A percentile compares a stretch with the other conserved stretches of the same genome.
Evolutionary conservation across 768 basidiomycete species (phyloP).

Genomic region (Pulveroboletus sp.): DNA sequence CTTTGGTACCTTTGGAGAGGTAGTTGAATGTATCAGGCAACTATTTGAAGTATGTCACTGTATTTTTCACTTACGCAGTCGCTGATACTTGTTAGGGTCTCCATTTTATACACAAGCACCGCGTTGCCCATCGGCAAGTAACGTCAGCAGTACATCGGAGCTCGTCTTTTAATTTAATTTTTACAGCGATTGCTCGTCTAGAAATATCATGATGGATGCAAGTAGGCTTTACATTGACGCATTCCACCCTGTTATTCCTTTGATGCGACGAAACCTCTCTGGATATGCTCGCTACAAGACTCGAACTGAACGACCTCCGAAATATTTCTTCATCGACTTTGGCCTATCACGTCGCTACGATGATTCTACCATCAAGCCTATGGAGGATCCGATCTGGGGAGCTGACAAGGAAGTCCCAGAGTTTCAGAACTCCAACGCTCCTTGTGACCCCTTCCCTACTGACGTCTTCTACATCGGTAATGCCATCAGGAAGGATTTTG

Average conservation of each 20-base stretch:
- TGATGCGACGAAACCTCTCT: constrained; percentile 17
- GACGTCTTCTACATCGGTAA: constrained; percentile 45
- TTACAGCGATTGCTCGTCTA: constrained; percentile 23
- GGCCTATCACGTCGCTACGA: constrained; percentile 28
- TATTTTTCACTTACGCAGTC: accelerated
- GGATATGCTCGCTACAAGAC: constrained; percentile 12
- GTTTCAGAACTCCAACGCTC: constrained; percentile 19
- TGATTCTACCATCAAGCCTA: constrained; percentile 20
- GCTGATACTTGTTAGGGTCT: constrained; percentile 14
- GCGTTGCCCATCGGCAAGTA: constrained; percentile 13
- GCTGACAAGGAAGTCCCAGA: constrained; percentile 42
- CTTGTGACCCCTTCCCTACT: constrained; percentile 37
- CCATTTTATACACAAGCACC: constrained; percentile 23
- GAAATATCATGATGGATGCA: constrained; percentile 35
- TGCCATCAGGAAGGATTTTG: constrained; percentile 28
- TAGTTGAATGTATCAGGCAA: constrained; percentile 27
- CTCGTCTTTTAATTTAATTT: background rate
- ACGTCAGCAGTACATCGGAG: accelerated
- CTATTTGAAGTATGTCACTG: constrained; percentile 23
- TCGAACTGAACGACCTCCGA: constrained; percentile 17
- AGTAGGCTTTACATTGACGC: constrained; percentile 21
- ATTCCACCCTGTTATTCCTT: constrained; percentile 23
- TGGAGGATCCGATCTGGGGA: constrained; percentile 30
- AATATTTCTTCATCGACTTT: constrained; percentile 12
- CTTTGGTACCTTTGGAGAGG: constrained; percentile 22